Percentiles rank a stretch among this genome's conserved stretches.
Conservation (phyloP, 129 eudicot species). For the carrot (Daucus carota) region DNA sequence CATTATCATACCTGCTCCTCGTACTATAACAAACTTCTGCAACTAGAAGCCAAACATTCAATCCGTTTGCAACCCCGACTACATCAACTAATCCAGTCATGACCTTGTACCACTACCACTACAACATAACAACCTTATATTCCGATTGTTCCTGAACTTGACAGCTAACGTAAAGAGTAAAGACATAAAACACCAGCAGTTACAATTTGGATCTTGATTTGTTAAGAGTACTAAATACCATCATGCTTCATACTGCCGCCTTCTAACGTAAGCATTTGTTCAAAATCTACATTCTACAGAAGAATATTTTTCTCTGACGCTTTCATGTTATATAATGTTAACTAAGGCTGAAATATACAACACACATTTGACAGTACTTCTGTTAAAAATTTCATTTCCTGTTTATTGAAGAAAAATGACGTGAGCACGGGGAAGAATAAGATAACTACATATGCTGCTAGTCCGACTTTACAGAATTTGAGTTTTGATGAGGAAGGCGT, state of each 20-base stretch:
- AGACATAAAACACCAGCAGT: background rate
- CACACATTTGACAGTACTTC: background rate
- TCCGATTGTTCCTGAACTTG: background rate
- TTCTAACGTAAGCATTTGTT: no score
- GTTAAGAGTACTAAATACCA: background rate
- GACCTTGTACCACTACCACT: background rate
- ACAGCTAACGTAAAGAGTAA: no score
- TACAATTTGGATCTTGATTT: background rate
- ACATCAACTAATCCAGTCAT: background rate
- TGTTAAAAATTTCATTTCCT: background rate
- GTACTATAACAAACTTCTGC: background rate
- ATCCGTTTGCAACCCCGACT: background rate
- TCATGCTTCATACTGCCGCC: background rate
- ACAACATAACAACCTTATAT: background rate
- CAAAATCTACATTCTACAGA: background rate
- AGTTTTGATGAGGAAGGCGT: slow-evolving; percentile 19
- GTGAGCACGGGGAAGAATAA: background rate
- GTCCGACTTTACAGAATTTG: slow-evolving; percentile 21
- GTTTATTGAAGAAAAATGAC: background rate
- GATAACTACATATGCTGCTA: background rate
- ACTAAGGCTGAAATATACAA: background rate
- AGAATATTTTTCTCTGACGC: background rate
- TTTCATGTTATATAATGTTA: background rate
- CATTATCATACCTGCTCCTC: background rate
- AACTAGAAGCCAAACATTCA: background rate